Percentiles rank a stretch among this genome's conserved stretches.
phyloP scores from a whole-genome alignment of 2,329 filamentous ascomycete genomes.

The Sordariomycetes sp. region DNA sequence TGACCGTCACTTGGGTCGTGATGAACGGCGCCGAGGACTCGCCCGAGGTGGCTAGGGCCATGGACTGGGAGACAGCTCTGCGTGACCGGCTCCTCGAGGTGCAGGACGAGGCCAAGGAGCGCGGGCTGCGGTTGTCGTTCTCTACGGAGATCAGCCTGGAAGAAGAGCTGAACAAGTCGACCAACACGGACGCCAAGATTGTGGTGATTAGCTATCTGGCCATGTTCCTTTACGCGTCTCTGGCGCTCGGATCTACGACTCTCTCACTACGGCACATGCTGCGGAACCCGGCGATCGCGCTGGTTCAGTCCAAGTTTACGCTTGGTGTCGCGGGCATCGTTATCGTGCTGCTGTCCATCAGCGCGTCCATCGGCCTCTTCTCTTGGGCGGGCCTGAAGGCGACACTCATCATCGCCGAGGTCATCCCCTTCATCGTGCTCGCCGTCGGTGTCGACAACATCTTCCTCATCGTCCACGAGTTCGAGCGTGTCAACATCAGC shows the following conservation, averaged over 20 bases:
- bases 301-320: conserved; percentile 95
- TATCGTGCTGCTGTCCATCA: conserved; percentile 96
- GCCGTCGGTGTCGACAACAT: conserved; percentile 98
- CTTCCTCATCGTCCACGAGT: conserved; percentile 96
- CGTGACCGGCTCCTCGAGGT: conserved; percentile 62
- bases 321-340: conserved; percentile 88
- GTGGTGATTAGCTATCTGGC: conserved; percentile 92
- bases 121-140: conserved; percentile 81
- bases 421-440: conserved; percentile 93
- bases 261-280: conserved; percentile 65
- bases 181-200: conserved; percentile 96
- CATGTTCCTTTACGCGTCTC: conserved; percentile 95
- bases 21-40: conserved; percentile 72
- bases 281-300: conserved; percentile 65
- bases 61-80: conserved; percentile 80
- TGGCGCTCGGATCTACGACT: conserved; percentile 81
- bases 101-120: conserved; percentile 63
- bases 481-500: conserved; percentile 85
- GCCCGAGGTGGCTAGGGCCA: conserved; percentile 54
- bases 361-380: conserved; percentile 87
- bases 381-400: conserved; percentile 86
- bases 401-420: conserved; percentile 94
- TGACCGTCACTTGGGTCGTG: conserved; percentile 91
- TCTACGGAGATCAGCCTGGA: conserved; percentile 91
- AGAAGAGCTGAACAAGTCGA: conserved; percentile 93